These are phyloP conservation scores for Ogataea saltuana DNA, from an alignment of 805 yeast genomes.

Conservation along the genomic window DNA sequence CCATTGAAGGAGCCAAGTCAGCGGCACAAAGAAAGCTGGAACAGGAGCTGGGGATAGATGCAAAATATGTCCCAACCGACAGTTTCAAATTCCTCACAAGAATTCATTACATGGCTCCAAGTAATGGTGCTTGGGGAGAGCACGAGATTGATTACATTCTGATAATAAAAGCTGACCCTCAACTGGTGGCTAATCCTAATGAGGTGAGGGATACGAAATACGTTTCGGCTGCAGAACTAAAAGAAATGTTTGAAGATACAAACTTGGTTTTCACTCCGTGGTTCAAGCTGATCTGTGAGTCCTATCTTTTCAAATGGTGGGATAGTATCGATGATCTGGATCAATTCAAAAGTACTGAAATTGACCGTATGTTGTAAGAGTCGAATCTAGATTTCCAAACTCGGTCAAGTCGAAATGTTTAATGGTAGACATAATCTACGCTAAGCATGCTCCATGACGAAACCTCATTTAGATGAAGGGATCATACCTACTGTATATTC, in stretches of 20 bases:
- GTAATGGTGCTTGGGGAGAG: constrained; percentile 87
- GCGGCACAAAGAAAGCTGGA: constrained; percentile 93
- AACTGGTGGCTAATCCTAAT: constrained; percentile 60
- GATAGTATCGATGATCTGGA: constrained; percentile 60
- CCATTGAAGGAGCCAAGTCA: constrained; percentile 73
- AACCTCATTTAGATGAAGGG: not conserved
- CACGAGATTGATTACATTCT: constrained; percentile 96
- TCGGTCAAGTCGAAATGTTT: not conserved
- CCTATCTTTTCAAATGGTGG: constrained; percentile 95
- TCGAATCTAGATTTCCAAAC: not conserved
- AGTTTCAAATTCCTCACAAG: constrained; percentile 83
- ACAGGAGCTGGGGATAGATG: constrained; percentile 85
- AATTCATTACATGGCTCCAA: constrained; percentile 91
- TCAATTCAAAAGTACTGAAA: constrained; percentile 44
- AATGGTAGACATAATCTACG: not conserved
- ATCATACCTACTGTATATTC: not conserved
- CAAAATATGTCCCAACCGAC: constrained; percentile 58
- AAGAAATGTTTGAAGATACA: constrained; percentile 70
- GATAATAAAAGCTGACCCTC: constrained; percentile 60
- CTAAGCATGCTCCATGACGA: not conserved
- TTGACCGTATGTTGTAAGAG: constrained; percentile 49
- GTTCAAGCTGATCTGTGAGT: constrained; percentile 94
- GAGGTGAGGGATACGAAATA: constrained; percentile 83
- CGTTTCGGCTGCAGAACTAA: constrained; percentile 67
- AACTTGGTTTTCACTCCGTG: constrained; percentile 86